These are phyloP conservation scores for Xylaria cubensis DNA, from an alignment of 495 filamentous ascomycete species.

Conservation along the genomic window DNA sequence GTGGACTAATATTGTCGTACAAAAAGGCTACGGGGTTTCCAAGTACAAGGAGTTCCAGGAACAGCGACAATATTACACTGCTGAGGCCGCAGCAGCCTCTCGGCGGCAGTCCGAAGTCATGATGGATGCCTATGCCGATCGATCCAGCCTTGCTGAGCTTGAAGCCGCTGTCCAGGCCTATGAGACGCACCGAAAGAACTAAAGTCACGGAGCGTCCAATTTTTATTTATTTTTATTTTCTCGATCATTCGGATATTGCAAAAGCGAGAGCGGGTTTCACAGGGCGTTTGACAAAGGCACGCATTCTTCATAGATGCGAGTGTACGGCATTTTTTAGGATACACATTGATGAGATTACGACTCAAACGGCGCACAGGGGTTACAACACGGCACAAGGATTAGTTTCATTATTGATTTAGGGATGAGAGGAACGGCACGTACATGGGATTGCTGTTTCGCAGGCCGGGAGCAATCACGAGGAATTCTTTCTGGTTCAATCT, in stretches of 20 bases:
- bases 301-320: not conserved
- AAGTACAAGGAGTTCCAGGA: slow-evolving; percentile 40
- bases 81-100: slow-evolving; percentile 32
- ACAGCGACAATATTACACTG: slow-evolving; percentile 29
- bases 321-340: not conserved
- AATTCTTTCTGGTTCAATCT: slow-evolving; percentile 6
- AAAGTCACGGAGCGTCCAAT: not conserved
- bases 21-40: slow-evolving; percentile 46
- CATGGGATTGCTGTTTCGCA: not conserved
- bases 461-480: not conserved
- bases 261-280: not conserved
- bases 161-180: slow-evolving; percentile 65
- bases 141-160: slow-evolving; percentile 61
- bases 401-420: not conserved
- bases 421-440: not conserved
- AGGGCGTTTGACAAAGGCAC: slow-evolving; percentile 1
- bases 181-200: slow-evolving; percentile 41
- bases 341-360: slow-evolving; percentile 17
- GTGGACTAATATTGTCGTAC: not conserved
- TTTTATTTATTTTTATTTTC: too few species aligned
- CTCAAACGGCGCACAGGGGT: slow-evolving; percentile 6
- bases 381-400: not conserved
- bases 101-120: slow-evolving; percentile 38
- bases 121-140: slow-evolving; percentile 66
- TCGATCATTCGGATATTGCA: slow-evolving; percentile 1